A percentile compares a stretch with the other conserved stretches of the same genome.
phyloP scores from a whole-genome alignment of 2,329 filamentous ascomycete species.

The Aureobasidium sp. region DNA sequence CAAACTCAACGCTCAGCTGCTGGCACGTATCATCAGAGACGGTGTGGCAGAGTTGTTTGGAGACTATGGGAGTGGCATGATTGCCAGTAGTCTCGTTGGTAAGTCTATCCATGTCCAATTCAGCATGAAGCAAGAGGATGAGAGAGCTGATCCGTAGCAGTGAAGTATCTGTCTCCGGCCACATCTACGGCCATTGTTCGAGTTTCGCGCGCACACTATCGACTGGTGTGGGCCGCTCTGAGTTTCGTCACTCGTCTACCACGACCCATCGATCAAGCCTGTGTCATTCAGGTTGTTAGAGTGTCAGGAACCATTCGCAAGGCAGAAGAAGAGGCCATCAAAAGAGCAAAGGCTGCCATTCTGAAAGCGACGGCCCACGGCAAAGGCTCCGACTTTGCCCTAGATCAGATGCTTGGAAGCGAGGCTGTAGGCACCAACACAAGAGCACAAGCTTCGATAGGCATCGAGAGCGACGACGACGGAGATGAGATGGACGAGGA shows the following conservation, averaged over 20 bases:
- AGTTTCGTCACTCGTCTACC: constrained; percentile 70
- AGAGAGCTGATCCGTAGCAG: constrained; percentile 36
- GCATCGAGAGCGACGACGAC: constrained; percentile 41
- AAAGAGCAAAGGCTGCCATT: constrained; percentile 65
- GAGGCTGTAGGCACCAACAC: neutral
- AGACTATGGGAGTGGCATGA: constrained; percentile 75
- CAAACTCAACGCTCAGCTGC: constrained; percentile 56
- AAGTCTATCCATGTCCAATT: constrained; percentile 20
- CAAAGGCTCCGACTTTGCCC: constrained; percentile 25
- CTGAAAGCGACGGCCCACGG: constrained; percentile 51
- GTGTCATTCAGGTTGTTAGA: constrained; percentile 75
- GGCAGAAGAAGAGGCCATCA: constrained; percentile 81
- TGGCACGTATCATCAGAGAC: constrained; percentile 64
- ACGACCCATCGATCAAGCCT: constrained; percentile 52
- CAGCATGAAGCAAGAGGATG: neutral
- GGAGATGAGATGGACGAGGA: constrained; percentile 38
- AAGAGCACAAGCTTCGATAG: constrained; percentile 17
- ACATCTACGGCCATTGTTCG: constrained; percentile 91
- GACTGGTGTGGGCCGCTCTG: constrained; percentile 83
- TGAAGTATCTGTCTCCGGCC: constrained; percentile 88
- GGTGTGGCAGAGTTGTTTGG: constrained; percentile 71
- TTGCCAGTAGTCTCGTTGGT: constrained; percentile 65
- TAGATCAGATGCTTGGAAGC: constrained; percentile 31
- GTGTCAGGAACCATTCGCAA: constrained; percentile 92
- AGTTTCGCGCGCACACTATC: constrained; percentile 73